These are phyloP conservation scores for Nakaseomyces uthaithaninus DNA, from an alignment of 1,139 yeast species.

Conservation along the genomic window DNA sequence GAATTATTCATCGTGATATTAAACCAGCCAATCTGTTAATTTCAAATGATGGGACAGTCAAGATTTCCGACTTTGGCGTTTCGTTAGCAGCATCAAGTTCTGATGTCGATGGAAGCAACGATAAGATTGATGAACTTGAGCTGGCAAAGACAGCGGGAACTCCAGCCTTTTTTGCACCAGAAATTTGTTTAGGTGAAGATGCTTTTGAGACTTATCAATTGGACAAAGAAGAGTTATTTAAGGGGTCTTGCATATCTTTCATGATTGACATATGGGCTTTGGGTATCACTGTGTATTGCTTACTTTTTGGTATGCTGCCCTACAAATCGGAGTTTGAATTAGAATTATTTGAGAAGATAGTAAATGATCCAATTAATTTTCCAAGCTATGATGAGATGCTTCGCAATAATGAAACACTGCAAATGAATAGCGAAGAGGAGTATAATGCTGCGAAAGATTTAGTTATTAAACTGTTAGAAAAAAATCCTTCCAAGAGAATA, in stretches of 20 bases:
- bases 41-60: slow-evolving; percentile 64
- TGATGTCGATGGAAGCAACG: slow-evolving; percentile 40
- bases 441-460: slow-evolving; percentile 60
- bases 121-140: slow-evolving; percentile 55
- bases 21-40: slow-evolving; percentile 91
- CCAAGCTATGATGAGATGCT: slow-evolving; percentile 45
- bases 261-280: slow-evolving; percentile 95
- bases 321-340: slow-evolving; percentile 85
- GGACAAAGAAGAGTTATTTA: slow-evolving; percentile 27
- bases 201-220: slow-evolving; percentile 16
- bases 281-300: slow-evolving; percentile 86
- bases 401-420: slow-evolving; percentile 26
- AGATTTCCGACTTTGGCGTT: slow-evolving; percentile 95
- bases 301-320: slow-evolving; percentile 82
- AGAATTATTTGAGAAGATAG: slow-evolving; percentile 78
- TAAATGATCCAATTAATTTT: slow-evolving; percentile 50
- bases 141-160: slow-evolving; percentile 87
- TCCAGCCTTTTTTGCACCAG: slow-evolving; percentile 54
- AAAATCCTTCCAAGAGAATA: slow-evolving; percentile 62
- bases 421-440: slow-evolving; percentile 39
- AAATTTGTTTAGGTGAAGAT: slow-evolving; percentile 28
- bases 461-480: slow-evolving; percentile 53
- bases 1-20: slow-evolving; percentile 92
- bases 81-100: slow-evolving; percentile 65
- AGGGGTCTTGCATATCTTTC: slow-evolving; percentile 34